Percentiles rank a stretch among this genome's conserved stretches.
phyloP scores from a whole-genome alignment of 129 eudicot species.

The Lactuca saligna region DNA sequence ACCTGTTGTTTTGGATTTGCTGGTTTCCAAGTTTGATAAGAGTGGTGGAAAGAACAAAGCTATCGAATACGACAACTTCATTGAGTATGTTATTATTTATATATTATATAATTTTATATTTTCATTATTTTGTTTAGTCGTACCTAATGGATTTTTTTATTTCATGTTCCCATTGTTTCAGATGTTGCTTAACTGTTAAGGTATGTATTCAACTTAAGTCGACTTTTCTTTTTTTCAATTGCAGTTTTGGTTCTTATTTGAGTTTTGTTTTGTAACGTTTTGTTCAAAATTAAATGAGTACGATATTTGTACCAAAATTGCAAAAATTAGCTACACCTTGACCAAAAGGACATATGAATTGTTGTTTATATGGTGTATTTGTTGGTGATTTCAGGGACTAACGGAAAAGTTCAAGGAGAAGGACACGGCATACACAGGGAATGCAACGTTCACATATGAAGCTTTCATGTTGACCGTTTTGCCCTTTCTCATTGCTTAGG shows the following conservation, averaged over 20 bases:
- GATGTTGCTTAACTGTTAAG: constrained; percentile 98
- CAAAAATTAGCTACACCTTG: neutral
- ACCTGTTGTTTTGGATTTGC: constrained; percentile 64
- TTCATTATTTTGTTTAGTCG: neutral
- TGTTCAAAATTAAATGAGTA: too few relatives aligned
- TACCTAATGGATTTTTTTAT: constrained; percentile 11
- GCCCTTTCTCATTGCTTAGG: constrained; percentile 85
- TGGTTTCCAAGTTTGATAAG: constrained; percentile 82
- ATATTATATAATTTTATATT: neutral
- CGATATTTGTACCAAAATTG: neutral
- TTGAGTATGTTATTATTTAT: constrained; percentile 58
- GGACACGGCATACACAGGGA: constrained; percentile 60
- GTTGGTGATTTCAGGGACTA: constrained; percentile 62
- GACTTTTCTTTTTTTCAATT: too few relatives aligned
- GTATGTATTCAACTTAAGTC: constrained; percentile 36
- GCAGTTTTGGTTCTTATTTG: too few relatives aligned
- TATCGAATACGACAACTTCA: constrained; percentile 90
- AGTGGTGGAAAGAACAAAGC: constrained; percentile 74
- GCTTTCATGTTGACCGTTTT: constrained; percentile 76
- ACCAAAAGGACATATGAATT: neutral
- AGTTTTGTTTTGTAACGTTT: neutral
- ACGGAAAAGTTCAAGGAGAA: constrained; percentile 94
- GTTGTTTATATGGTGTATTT: neutral
- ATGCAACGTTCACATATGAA: constrained; percentile 79
- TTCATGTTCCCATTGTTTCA: constrained; percentile 31